Evolutionary conservation across 257 asterid genomes (phyloP), one percentile per base, ranked within the genome.

Genomic region (Forsythia viridissima): DNA sequence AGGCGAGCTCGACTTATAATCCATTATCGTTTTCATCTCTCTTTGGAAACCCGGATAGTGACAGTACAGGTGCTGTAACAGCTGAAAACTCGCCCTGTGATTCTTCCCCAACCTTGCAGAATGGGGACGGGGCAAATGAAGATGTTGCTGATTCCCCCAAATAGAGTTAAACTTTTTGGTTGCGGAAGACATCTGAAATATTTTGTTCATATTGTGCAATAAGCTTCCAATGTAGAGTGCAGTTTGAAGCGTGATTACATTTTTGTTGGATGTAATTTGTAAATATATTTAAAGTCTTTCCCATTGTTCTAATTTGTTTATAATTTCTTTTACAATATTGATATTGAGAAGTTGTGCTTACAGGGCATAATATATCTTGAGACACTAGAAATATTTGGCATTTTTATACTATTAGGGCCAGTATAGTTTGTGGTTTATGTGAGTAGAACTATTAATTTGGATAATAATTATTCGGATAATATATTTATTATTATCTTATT

Each of bases 1-100:
- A 67, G 87, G 91, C 86, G 15, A 95, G 98, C 87, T 91, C 97
- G 71, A 89, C 92, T 3, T 82, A 80, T 77, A 95, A 90, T 83
- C 96, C 95, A 12, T 65, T 94, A 48, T 93, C 99, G 9, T 84
- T 94, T 87, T 89, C 95, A 0, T 77, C 86, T 65, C 78, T 93
- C 1, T 90, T 93, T n/a, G 94, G 91, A 51, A 82, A 82, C 71
- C 90, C 82, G 57, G 94, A 88, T 44, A 78, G 40, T 34, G 91
- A 82, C 9, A 79, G 84, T 76, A 81, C 83, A 2, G 94, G 97
- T 38, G 91, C 80, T 70, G 85, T 90, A 37, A 91, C 97, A 4
- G 92, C 86, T 3, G 96, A 94, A 73, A 85, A 83, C 85, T 92
- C 97, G 16, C 87, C 86, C 70, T 79, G 87, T 2, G 88, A 85